Base-by-base conservation (phyloP, 2,329 filamentous ascomycete genomes). In the Ophiostoma triangulosporum region DNA sequence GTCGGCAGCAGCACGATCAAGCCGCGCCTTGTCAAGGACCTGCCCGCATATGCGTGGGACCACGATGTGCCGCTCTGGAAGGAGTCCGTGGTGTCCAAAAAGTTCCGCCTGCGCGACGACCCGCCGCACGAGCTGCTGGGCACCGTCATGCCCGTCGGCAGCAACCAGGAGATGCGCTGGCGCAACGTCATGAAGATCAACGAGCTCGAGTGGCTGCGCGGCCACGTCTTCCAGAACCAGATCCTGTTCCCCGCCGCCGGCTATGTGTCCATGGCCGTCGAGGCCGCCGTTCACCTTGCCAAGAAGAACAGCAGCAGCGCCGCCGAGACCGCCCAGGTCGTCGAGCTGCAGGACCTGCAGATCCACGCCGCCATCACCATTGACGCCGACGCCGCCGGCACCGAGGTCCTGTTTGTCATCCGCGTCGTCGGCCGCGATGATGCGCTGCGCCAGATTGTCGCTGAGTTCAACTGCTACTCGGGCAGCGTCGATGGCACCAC, bases 221-320 rank as follows among this genome's bases (percentile, higher is more conserved):
- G 75, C 56, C 74, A 75, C 64, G 60, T 63, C 40, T 70, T 76
- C 62, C 69, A 74, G 55, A 72, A 68, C 58, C 68, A 71, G 52
- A 67, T 68, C 50, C 68, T 74, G 51, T 75, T 71, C 58, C 71
- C 74, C 20, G 66, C 68, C 22, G 64, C 69, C 1, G 72, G 70
- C 22, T 68, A 67, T 38, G 60, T 71, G 7, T 68, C 69, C 36
- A 70, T 75, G 67, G 63, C 61, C 33, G 56, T 65, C 14, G 65
- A 68, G 57, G 66, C 65, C 0, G 58, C 62, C 1, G 51, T 54
- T 3, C 64, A 68, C 53, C 54, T 58, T 1, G 59, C 61, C 6
- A 51, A 40, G 38, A 50, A 48, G n/a, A 49, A 53, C 36, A 38
- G 27, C 15, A 36, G 20, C n/a, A 48, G 32, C 20, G 22, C 12